Evolutionary conservation across 495 filamentous ascomycete genomes (phyloP).

Genomic region (Annulohypoxylon nitens): DNA sequence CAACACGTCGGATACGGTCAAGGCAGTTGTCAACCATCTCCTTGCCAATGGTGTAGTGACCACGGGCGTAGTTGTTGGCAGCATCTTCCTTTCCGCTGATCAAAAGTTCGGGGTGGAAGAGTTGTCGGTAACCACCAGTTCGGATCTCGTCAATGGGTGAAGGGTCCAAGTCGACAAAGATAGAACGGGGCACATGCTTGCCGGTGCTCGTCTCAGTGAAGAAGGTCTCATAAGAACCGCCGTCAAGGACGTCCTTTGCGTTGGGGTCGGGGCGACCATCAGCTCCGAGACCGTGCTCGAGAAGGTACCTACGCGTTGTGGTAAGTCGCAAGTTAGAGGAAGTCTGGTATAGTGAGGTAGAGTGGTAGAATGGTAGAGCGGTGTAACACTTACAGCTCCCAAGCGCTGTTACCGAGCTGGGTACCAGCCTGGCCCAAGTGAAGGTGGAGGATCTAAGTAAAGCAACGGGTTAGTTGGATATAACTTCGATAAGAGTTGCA

Average conservation of each 20-base stretch:
- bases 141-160: slow-evolving; percentile 94
- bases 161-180: slow-evolving; percentile 91
- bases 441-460: slow-evolving; percentile 80
- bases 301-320: slow-evolving; percentile 75
- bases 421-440: slow-evolving; percentile 94
- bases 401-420: slow-evolving; percentile 93
- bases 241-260: slow-evolving; percentile 69
- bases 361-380: slow-evolving; percentile 48
- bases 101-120: slow-evolving; percentile 90
- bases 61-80: slow-evolving; percentile 95
- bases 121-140: slow-evolving; percentile 82
- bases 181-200: slow-evolving; percentile 91
- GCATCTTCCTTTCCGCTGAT: slow-evolving; percentile 95
- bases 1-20: slow-evolving; percentile 86
- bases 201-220: slow-evolving; percentile 88
- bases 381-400: slow-evolving; percentile 85
- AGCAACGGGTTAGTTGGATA: slow-evolving; percentile 28
- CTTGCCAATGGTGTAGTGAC: slow-evolving; percentile 94
- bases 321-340: slow-evolving; percentile 21
- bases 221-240: slow-evolving; percentile 88
- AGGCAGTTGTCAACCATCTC: slow-evolving; percentile 87
- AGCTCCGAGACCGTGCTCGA: slow-evolving; percentile 86
- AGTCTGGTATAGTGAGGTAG: slow-evolving; percentile 10
- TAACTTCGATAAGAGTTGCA: slow-evolving; percentile 19
- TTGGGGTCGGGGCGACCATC: slow-evolving; percentile 80